phyloP scores from a whole-genome alignment of 805 yeast species.

The Metschnikowia arizonensis region DNA sequence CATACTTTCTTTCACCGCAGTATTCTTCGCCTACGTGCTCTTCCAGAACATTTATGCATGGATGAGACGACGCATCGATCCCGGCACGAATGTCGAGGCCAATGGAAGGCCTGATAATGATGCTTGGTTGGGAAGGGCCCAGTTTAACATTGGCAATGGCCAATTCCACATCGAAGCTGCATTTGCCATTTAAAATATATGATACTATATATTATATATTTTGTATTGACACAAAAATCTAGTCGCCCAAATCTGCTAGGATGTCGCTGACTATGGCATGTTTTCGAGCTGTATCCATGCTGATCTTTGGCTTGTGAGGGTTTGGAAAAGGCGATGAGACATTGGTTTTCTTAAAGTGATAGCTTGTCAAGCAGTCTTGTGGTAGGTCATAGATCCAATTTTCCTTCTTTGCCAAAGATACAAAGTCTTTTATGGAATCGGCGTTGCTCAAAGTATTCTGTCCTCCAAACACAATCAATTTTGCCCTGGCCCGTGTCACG shows the following conservation, averaged over 20 bases:
- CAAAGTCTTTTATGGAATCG: constrained; percentile 53
- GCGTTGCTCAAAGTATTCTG: constrained; percentile 52
- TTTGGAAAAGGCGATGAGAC: constrained; percentile 3
- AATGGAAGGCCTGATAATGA: background rate
- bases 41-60: constrained; percentile 26
- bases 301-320: constrained; percentile 4
- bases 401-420: constrained; percentile 50
- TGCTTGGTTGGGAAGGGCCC: constrained; percentile 4
- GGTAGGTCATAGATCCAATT: constrained; percentile 67
- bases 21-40: constrained; percentile 28
- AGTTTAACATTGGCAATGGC: constrained; percentile 5
- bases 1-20: constrained; percentile 26
- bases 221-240: background rate
- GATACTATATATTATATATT: background rate
- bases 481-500: constrained; percentile 82
- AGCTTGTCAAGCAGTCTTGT: constrained; percentile 34
- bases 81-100: constrained; percentile 7
- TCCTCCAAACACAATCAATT: constrained; percentile 82
- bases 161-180: constrained; percentile 21
- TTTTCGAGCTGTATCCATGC: constrained; percentile 16
- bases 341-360: constrained; percentile 23
- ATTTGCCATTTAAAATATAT: constrained; percentile 27
- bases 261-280: constrained; percentile 28
- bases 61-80: constrained; percentile 20
- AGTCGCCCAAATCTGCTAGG: constrained; percentile 23